phyloP scores from a whole-genome alignment of 2,329 filamentous ascomycete genomes.

The Phyllosticta capitalensis region DNA sequence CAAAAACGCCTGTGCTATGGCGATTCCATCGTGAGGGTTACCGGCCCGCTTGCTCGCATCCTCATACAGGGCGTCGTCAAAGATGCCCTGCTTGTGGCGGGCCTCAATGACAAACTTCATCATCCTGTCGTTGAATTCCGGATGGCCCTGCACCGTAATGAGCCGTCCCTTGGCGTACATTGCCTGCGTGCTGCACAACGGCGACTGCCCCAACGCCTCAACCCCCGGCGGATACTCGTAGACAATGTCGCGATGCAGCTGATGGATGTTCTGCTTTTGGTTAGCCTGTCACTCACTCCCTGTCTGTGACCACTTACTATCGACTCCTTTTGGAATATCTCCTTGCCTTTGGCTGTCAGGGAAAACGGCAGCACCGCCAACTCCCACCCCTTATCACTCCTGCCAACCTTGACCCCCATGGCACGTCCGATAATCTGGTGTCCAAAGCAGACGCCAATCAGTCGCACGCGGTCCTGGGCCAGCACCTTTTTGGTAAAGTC shows the following conservation, averaged over 20 bases:
- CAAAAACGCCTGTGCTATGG: slow-evolving; percentile 64
- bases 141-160: slow-evolving; percentile 77
- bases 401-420: slow-evolving; percentile 55
- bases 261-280: slow-evolving; percentile 55
- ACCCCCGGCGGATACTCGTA: slow-evolving; percentile 52
- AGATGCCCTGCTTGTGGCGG: slow-evolving; percentile 57
- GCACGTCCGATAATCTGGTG: slow-evolving; percentile 77
- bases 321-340: slow-evolving; percentile 59
- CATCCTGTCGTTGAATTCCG: slow-evolving; percentile 68
- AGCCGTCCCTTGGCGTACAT: slow-evolving; percentile 60
- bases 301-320: slow-evolving; percentile 38
- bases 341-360: slow-evolving; percentile 59
- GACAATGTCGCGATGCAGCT: slow-evolving; percentile 80
- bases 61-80: slow-evolving; percentile 57
- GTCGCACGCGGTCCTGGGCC: slow-evolving; percentile 50
- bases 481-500: slow-evolving; percentile 56
- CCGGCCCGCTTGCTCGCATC: slow-evolving; percentile 58
- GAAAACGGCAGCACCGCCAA: slow-evolving; percentile 61
- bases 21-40: slow-evolving; percentile 68
- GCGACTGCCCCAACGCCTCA: slow-evolving; percentile 54
- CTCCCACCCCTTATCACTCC: slow-evolving; percentile 68
- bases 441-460: slow-evolving; percentile 80
- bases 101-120: slow-evolving; percentile 57
- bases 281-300: neutral
- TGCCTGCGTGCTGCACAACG: slow-evolving; percentile 64